Percentiles rank a stretch among this genome's conserved stretches.
These are phyloP conservation scores for Evernia prunastri DNA, from an alignment of 495 filamentous ascomycete genomes.

Conservation along the genomic window DNA sequence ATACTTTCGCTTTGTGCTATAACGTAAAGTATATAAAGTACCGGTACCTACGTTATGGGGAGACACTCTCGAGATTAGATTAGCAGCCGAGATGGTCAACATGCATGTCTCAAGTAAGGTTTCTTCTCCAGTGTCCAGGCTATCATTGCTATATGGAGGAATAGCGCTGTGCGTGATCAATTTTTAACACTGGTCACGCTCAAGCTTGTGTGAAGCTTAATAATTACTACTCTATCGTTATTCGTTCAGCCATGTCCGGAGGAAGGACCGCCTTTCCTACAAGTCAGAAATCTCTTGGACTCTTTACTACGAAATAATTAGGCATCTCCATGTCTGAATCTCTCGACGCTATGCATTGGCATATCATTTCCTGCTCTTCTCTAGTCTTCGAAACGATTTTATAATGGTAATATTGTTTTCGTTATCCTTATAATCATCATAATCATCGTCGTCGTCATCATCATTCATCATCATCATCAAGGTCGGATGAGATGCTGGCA, in stretches of 20 bases:
- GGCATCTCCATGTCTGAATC: background rate
- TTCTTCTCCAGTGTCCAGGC: too few species aligned
- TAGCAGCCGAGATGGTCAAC: background rate
- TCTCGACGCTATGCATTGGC: background rate
- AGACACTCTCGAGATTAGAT: too few species aligned
- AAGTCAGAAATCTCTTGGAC: background rate
- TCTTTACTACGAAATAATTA: too few species aligned
- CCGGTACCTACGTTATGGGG: too few species aligned
- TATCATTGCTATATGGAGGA: background rate
- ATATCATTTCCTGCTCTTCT: too few species aligned
- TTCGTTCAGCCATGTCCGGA: background rate
- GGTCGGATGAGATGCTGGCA: background rate
- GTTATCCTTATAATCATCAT: too few species aligned
- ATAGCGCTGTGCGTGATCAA: background rate
- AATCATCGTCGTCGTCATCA: too few species aligned
- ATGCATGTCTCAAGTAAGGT: background rate
- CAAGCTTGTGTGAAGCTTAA: background rate
- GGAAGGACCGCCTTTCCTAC: background rate
- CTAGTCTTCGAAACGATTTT: too few species aligned
- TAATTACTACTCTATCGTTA: too few species aligned
- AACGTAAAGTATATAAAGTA: slow-evolving; percentile 16
- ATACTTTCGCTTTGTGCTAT: slow-evolving; percentile 68
- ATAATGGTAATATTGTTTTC: too few species aligned
- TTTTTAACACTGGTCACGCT: slow-evolving; percentile 2
- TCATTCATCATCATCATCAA: too few species aligned